A percentile compares a stretch with the other conserved stretches of the same genome.
phyloP scores from a whole-genome alignment of 331 rosid genomes.

The Malus hybrid region DNA sequence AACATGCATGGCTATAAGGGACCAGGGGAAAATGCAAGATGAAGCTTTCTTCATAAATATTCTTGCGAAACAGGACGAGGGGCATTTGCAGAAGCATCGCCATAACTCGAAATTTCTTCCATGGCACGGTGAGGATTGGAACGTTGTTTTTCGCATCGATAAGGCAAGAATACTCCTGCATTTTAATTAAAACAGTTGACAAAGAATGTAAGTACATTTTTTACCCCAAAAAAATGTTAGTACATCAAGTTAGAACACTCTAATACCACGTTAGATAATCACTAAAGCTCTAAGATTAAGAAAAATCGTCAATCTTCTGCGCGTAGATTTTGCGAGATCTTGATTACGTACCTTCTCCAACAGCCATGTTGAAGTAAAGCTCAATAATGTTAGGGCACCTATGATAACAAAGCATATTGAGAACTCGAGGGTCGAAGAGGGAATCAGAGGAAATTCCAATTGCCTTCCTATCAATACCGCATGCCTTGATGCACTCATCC shows the following conservation, averaged over 20 bases:
- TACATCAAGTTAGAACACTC: too few species aligned
- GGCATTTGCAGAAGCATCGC: slow-evolving; percentile 16
- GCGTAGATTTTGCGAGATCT: too few species aligned
- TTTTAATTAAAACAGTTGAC: background rate
- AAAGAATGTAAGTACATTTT: background rate
- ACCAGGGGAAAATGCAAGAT: background rate
- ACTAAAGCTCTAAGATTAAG: background rate
- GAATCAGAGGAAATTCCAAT: slow-evolving; percentile 76
- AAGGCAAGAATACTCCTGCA: slow-evolving; percentile 65
- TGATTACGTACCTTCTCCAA: slow-evolving; percentile 54
- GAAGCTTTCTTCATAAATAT: background rate
- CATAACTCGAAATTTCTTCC: slow-evolving; percentile 52
- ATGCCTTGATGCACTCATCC: slow-evolving; percentile 48
- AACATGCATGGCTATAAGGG: background rate
- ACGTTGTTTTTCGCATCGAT: slow-evolving; percentile 43
- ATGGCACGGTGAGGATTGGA: slow-evolving; percentile 51
- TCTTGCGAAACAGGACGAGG: background rate
- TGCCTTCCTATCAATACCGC: slow-evolving; percentile 52
- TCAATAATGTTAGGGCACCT: slow-evolving; percentile 65
- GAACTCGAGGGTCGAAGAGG: slow-evolving; percentile 58
- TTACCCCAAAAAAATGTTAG: too few species aligned
- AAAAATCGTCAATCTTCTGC: too few species aligned
- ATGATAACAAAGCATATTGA: slow-evolving; percentile 48
- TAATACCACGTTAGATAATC: background rate
- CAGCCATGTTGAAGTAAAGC: slow-evolving; percentile 75